Evolutionary conservation across 192 early-diverging fungal species (phyloP).

Genomic region (Linnemannia hyalina): DNA sequence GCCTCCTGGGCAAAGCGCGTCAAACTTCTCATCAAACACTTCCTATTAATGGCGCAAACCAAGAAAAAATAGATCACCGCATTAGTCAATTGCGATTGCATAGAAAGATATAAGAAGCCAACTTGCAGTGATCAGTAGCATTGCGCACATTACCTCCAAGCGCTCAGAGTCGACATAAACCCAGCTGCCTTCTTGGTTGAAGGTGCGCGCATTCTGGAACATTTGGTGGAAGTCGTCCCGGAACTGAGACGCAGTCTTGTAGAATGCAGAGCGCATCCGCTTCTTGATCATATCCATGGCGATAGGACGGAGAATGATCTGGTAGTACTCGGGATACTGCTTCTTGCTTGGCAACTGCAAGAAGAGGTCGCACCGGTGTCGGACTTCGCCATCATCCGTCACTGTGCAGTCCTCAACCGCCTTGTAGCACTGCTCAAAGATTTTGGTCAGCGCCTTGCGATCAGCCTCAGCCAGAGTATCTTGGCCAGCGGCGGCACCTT

Average conservation of each 20-base stretch:
- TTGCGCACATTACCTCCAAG: constrained; percentile 58
- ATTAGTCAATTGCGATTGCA: background rate
- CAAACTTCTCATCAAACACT: constrained; percentile 55
- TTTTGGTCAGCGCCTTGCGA: constrained; percentile 68
- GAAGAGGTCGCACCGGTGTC: constrained; percentile 83
- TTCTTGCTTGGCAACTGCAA: constrained; percentile 76
- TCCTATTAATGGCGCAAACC: constrained; percentile 33
- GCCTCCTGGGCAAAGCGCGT: constrained; percentile 59
- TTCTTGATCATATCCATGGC: constrained; percentile 89
- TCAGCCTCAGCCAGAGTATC: constrained; percentile 62
- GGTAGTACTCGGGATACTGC: constrained; percentile 92
- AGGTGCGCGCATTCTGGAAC: constrained; percentile 93
- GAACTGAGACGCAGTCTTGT: constrained; percentile 76
- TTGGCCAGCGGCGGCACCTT: constrained; percentile 22
- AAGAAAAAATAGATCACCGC: background rate
- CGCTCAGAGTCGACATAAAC: constrained; percentile 90
- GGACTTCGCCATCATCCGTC: constrained; percentile 62
- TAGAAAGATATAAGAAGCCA: background rate
- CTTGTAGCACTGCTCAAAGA: constrained; percentile 72
- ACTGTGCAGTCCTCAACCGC: constrained; percentile 70
- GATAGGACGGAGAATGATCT: constrained; percentile 89
- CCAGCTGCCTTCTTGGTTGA: constrained; percentile 91
- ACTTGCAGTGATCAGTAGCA: background rate
- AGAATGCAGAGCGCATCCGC: constrained; percentile 77
- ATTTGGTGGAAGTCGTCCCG: constrained; percentile 87